These are phyloP conservation scores for Tephrocybe sp. DNA, from an alignment of 768 basidiomycete species.

Conservation along the genomic window DNA sequence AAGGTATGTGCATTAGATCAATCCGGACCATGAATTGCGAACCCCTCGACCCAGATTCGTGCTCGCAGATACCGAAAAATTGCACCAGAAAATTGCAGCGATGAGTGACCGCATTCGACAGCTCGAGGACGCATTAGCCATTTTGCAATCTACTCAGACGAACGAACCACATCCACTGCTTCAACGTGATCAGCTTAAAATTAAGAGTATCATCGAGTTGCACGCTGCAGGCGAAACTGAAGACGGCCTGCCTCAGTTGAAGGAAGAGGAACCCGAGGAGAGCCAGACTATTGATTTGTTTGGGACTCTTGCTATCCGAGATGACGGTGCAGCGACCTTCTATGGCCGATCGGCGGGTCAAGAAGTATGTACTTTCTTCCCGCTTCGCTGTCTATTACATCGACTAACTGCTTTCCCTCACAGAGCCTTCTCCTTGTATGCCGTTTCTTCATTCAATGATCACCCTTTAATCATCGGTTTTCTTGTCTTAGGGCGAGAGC, in stretches of 20 bases:
- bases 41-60: conserved; percentile 47
- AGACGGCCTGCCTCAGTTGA: conserved; percentile 13
- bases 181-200: conserved; percentile 53
- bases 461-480: background rate
- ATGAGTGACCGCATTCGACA: conserved; percentile 73
- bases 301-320: conserved; percentile 65
- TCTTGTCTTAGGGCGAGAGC: conserved; percentile 30
- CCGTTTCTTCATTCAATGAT: conserved; percentile 5
- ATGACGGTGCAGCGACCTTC: conserved; percentile 69
- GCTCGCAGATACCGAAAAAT: conserved; percentile 65
- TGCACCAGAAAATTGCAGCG: conserved; percentile 62
- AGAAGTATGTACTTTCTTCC: conserved; percentile 45
- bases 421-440: conserved; percentile 59
- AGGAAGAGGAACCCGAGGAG: conserved; percentile 32
- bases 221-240: conserved; percentile 50
- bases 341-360: conserved; percentile 71
- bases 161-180: conserved; percentile 59
- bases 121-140: conserved; percentile 64
- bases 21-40: background rate
- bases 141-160: conserved; percentile 47
- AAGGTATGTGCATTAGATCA: conserved; percentile 39
- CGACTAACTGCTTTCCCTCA: background rate
- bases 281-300: conserved; percentile 64
- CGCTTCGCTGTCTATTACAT: background rate
- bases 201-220: conserved; percentile 69